Evolutionary conservation across 208 protist species (phyloP).

Genomic region (Crithidia bombi): DNA sequence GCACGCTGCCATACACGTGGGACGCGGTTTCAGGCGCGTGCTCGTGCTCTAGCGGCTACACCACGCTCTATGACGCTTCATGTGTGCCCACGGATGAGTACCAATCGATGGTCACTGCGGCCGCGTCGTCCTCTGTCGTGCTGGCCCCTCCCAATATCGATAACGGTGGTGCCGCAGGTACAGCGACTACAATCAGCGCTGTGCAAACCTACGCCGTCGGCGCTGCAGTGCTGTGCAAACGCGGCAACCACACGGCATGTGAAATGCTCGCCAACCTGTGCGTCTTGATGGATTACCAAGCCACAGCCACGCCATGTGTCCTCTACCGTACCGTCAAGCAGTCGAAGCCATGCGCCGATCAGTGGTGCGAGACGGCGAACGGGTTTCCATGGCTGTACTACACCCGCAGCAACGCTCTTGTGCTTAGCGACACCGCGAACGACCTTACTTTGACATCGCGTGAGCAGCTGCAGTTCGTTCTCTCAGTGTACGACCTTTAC

Average conservation of each 20-base stretch:
- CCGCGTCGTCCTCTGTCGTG: constrained; percentile 19
- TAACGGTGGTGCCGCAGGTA: constrained; percentile 34
- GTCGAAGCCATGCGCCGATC: constrained; percentile 26
- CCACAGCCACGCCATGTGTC: constrained; percentile 51
- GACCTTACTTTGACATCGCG: constrained; percentile 15
- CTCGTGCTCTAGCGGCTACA: constrained; percentile 49
- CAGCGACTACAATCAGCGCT: constrained; percentile 18
- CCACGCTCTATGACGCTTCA: constrained; percentile 56
- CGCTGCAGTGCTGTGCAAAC: constrained; percentile 50
- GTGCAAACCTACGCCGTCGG: constrained; percentile 40
- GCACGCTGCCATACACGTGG: constrained; percentile 44
- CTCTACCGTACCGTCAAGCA: constrained; percentile 56
- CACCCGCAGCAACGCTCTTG: constrained; percentile 40
- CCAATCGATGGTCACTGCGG: constrained; percentile 23
- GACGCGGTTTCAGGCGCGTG: constrained; percentile 17
- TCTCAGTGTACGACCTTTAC: constrained; percentile 56
- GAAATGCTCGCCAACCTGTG: constrained; percentile 80
- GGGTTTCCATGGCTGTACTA: constrained; percentile 76
- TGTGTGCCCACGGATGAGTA: constrained; percentile 49
- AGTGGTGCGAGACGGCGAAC: constrained; percentile 31
- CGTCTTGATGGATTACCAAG: constrained; percentile 66
- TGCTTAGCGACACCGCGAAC: constrained; percentile 27
- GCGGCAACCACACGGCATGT: constrained; percentile 58
- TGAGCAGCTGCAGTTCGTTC: constrained; percentile 53
- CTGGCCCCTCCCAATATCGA: constrained; percentile 53